phyloP scores from a whole-genome alignment of 2,329 filamentous ascomycete species.

The Neonectria ditissima region DNA sequence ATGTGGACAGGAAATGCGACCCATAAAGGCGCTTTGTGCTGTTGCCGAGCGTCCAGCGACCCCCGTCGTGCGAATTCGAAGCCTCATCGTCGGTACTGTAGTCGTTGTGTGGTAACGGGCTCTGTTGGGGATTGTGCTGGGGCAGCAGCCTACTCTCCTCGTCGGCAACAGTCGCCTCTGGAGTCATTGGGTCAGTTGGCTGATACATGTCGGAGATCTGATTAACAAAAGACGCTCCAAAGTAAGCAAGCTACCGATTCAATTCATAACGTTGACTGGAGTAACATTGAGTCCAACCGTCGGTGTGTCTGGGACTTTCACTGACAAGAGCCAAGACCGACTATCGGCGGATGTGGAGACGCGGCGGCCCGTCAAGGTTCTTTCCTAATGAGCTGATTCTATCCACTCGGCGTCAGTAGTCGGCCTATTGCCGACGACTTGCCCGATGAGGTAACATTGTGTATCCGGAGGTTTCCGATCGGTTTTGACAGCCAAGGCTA shows the following conservation, averaged over 20 bases:
- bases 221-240: slow-evolving; percentile 6
- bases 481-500: no score
- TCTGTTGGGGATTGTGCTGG: background rate
- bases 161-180: background rate
- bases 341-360: slow-evolving; percentile 2
- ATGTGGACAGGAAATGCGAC: slow-evolving; percentile 72
- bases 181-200: slow-evolving; percentile 19
- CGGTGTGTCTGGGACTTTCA: background rate
- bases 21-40: slow-evolving; percentile 59
- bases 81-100: background rate
- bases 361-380: background rate
- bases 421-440: slow-evolving; percentile 1
- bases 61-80: background rate
- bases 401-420: slow-evolving; percentile 2
- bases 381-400: slow-evolving; percentile 9
- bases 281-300: background rate
- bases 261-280: background rate
- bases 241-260: background rate
- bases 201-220: slow-evolving; percentile 17
- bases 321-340: background rate
- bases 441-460: background rate
- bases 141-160: slow-evolving; percentile 13
- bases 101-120: background rate
- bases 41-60: slow-evolving; percentile 31
- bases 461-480: background rate